Conservation (phyloP, 2,329 filamentous ascomycete genomes). For the Seiridium cupressi region DNA sequence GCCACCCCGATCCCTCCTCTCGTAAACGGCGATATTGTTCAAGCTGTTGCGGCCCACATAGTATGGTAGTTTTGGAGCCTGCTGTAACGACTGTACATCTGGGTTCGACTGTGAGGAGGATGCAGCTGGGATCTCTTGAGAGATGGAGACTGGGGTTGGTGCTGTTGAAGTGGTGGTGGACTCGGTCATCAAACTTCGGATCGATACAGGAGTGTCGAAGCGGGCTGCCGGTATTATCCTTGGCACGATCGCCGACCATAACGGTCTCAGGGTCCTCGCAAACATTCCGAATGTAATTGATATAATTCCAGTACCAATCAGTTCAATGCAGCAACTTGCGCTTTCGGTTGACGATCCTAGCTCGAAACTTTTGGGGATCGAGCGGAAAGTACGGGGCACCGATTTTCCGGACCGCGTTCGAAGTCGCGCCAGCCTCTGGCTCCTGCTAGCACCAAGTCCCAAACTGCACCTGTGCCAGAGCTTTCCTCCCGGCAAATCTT, state of each 20-base stretch:
- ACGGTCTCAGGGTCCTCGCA: slow-evolving; percentile 17
- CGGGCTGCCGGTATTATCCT: slow-evolving; percentile 7
- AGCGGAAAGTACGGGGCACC: not conserved
- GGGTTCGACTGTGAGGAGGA: slow-evolving; percentile 10
- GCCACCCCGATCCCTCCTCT: slow-evolving; percentile 69
- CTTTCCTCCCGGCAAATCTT: not conserved
- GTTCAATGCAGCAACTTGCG: not conserved
- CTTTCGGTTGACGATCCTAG: not conserved
- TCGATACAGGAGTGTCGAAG: slow-evolving; percentile 11
- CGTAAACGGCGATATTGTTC: slow-evolving; percentile 75
- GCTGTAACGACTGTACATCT: slow-evolving; percentile 16
- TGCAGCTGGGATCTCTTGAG: slow-evolving; percentile 1
- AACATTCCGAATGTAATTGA: slow-evolving; percentile 14
- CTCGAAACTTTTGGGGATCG: not conserved
- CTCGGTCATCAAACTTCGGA: slow-evolving; percentile 16
- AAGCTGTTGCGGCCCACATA: slow-evolving; percentile 69
- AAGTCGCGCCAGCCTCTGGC: no score
- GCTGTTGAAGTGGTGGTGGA: slow-evolving; percentile 4
- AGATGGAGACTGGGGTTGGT: slow-evolving; percentile 4
- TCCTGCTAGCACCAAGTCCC: not conserved
- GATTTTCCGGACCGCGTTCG: slow-evolving; percentile 1
- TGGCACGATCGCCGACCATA: slow-evolving; percentile 15
- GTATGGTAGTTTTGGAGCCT: slow-evolving; percentile 56
- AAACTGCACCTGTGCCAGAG: not conserved
- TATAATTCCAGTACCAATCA: no score